Conservation (phyloP, 176 grass and related monocot species). For the Ensete ventricosum region DNA sequence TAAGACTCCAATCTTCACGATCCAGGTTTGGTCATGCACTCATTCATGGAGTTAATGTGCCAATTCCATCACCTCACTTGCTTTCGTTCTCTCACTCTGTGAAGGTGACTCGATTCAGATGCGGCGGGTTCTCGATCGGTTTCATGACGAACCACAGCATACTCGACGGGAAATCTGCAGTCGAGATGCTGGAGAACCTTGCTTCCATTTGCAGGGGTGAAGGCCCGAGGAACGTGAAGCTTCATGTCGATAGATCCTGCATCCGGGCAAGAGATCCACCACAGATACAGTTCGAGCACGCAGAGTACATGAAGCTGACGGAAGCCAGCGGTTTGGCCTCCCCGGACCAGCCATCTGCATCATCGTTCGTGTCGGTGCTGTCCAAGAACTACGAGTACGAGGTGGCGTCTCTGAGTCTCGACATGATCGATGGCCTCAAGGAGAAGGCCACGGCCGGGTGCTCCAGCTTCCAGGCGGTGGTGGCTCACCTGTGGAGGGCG, state of each 20-base stretch:
- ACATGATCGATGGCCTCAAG: slow-evolving; percentile 29
- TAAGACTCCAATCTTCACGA: slow-evolving; percentile 41
- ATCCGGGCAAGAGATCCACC: slow-evolving; percentile 33
- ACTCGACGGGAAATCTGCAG: slow-evolving; percentile 34
- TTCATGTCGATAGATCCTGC: slow-evolving; percentile 37
- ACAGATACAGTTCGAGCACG: slow-evolving; percentile 34
- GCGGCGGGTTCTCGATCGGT: slow-evolving; percentile 37
- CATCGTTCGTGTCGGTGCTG: slow-evolving; percentile 3
- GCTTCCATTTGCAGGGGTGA: slow-evolving; percentile 33
- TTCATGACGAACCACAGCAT: slow-evolving; percentile 39
- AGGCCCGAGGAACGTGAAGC: slow-evolving; percentile 3
- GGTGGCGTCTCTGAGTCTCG: slow-evolving; percentile 11
- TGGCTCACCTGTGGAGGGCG: slow-evolving; percentile 40
- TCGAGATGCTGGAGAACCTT: slow-evolving; percentile 33
- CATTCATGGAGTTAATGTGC: too few relatives aligned
- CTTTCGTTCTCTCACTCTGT: not conserved
- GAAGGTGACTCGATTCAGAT: slow-evolving; percentile 46
- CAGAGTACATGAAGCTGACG: slow-evolving; percentile 32
- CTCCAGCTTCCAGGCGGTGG: slow-evolving; percentile 36
- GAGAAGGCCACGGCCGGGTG: slow-evolving; percentile 29
- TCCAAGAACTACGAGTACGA: slow-evolving; percentile 18
- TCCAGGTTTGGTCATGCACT: slow-evolving; percentile 28
- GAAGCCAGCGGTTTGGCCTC: slow-evolving; percentile 23
- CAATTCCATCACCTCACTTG: not conserved
- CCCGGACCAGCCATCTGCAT: not conserved